Percentiles rank a stretch among this genome's conserved stretches.
These are phyloP conservation scores for Boletus rufocinnamomeus DNA, from an alignment of 768 basidiomycete species.

Conservation along the genomic window DNA sequence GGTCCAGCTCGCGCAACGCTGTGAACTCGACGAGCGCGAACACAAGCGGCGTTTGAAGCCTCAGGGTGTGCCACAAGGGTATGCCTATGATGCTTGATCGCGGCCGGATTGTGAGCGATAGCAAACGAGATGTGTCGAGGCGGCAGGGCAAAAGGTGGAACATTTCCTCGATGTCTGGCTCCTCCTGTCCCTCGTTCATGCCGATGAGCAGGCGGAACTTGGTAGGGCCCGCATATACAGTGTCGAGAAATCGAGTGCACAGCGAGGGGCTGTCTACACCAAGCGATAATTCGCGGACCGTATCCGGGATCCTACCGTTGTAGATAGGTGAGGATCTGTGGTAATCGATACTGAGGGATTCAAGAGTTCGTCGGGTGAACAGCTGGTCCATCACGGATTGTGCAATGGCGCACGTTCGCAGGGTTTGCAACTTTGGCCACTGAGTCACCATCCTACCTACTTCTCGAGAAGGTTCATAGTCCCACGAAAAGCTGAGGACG, in stretches of 20 bases:
- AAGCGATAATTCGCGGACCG: constrained; percentile 18
- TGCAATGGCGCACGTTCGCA: constrained; percentile 15
- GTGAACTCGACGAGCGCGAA: constrained; percentile 16
- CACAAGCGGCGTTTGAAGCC: constrained; percentile 5
- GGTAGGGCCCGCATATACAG: constrained; percentile 14
- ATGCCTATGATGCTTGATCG: constrained; percentile 1
- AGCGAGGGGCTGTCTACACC: background rate
- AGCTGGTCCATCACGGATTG: constrained; percentile 20
- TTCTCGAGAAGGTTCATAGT: constrained; percentile 9
- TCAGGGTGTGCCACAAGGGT: constrained; percentile 2
- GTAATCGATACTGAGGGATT: constrained; percentile 17
- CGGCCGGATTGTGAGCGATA: constrained; percentile 7
- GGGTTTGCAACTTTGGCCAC: constrained; percentile 14
- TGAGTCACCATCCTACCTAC: constrained; percentile 20
- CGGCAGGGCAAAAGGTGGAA: constrained; percentile 13
- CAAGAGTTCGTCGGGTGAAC: background rate
- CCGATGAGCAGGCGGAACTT: constrained; percentile 10
- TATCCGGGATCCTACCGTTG: constrained; percentile 13
- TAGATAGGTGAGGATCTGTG: constrained; percentile 10
- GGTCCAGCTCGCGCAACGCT: constrained; percentile 15
- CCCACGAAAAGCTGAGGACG: constrained; percentile 9
- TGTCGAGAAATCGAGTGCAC: constrained; percentile 14
- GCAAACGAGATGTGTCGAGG: constrained; percentile 15
- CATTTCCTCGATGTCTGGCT: background rate
- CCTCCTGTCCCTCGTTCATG: constrained; percentile 4